These are phyloP conservation scores for Citrus maxima DNA, from an alignment of 345 rosid genomes.

Conservation along the genomic window DNA sequence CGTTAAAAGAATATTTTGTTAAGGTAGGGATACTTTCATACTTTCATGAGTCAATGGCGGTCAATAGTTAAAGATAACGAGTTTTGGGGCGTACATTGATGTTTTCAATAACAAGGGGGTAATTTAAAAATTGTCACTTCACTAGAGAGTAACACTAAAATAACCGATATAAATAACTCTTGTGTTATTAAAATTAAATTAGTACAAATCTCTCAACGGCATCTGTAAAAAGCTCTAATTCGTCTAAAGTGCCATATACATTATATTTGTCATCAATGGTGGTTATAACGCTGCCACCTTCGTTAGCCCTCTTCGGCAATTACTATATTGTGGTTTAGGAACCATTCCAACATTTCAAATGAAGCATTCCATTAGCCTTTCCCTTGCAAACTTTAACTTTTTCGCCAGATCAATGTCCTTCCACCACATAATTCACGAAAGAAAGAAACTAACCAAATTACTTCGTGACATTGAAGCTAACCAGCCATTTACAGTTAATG, in stretches of 20 bases:
- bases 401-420: conserved; percentile 19
- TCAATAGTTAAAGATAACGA: no score
- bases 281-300: conserved; percentile 30
- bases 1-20: no score
- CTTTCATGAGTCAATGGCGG: no score
- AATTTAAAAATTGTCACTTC: no score
- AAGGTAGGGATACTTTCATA: no score
- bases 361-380: conserved; percentile 50
- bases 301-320: conserved; percentile 10
- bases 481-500: no score
- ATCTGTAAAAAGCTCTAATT: conserved; percentile 34
- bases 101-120: no score
- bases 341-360: conserved; percentile 37
- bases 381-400: conserved; percentile 40
- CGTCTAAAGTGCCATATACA: conserved; percentile 37
- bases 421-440: conserved; percentile 38
- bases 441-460: background rate
- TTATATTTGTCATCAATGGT: conserved; percentile 45
- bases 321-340: conserved; percentile 24
- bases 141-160: no score
- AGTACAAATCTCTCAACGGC: conserved; percentile 33
- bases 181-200: background rate
- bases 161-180: no score
- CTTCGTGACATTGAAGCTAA: background rate
- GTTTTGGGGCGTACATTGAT: no score